Evolutionary conservation across 2,329 filamentous ascomycete genomes (phyloP), one percentile per base, ranked within the genome.

Genomic region (Byssochlamys sp.): DNA sequence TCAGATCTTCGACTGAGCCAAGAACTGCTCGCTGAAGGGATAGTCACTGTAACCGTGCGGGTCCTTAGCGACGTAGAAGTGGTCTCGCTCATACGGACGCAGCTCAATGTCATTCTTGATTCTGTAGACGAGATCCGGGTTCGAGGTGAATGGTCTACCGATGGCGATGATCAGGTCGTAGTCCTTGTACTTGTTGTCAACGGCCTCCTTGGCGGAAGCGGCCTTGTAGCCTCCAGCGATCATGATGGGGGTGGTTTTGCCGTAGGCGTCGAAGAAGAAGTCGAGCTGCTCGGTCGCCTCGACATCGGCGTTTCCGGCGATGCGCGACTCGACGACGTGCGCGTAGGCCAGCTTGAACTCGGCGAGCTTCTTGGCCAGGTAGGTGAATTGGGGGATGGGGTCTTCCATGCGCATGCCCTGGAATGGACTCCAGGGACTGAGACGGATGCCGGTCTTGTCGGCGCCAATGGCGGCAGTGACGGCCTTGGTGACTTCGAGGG

Each of bases 301-400:
- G 2, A 68, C 54, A 14, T 68, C 66, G 0, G 56, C 52, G 49
- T 60, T 63, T 2, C 68, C 68, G 4, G 61, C 52, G 57, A 84
- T 71, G 0, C 83, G 77, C 0, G 82, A 77, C 65, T 88, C 84
- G 6, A 88, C 72, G 0, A 87, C 58, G 66, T 87, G 84, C 1
- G 87, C 66, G 65, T 84, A 88, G 0, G 84, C 79, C 12, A 89
- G 71, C 1, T 79, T 75, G 1, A 85, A 67, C 27, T 73, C 69
- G 55, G 77, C 79, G 10, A 84, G 71, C 49, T 79, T 76, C 31
- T 71, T 63, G 49, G 84, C 75, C 6, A 87, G 66, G 63, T 88
- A 75, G 0, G 73, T 73, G 65, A 88, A 89, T 60, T 89, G 84
- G 0, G 84, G 81, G 7, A 82, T 65, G 0, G 85, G 84, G 51